phyloP scores from a whole-genome alignment of 75 land plant genomes.

The Ceratopteris richardii region DNA sequence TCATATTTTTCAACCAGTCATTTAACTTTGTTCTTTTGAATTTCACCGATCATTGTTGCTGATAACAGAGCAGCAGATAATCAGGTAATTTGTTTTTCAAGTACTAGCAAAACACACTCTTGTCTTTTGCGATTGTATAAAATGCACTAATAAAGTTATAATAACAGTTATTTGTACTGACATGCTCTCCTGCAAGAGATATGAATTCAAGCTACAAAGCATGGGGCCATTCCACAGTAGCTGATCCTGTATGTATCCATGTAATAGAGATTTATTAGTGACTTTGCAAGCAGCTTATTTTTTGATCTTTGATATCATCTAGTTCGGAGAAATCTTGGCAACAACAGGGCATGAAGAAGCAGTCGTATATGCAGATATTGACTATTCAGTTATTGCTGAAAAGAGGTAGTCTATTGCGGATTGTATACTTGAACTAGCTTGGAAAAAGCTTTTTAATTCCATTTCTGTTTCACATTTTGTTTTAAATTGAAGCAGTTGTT shows the following conservation, averaged over 20 bases:
- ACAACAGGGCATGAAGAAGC: constrained; percentile 84
- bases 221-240: constrained; percentile 96
- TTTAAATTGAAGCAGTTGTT: too few relatives aligned
- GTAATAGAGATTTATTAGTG: neutral
- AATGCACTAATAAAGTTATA: neutral
- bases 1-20: neutral
- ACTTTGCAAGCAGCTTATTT: neutral
- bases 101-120: too few relatives aligned
- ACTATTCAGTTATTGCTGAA: constrained; percentile 58
- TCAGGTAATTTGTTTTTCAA: constrained; percentile 63
- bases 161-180: constrained; percentile 75
- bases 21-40: neutral
- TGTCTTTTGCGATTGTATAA: neutral
- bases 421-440: neutral
- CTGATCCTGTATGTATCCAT: constrained; percentile 71
- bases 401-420: constrained; percentile 41
- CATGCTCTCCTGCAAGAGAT: constrained; percentile 96
- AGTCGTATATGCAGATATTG: constrained; percentile 71
- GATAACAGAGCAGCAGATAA: constrained; percentile 92
- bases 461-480: too few relatives aligned
- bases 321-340: constrained; percentile 94
- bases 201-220: constrained; percentile 64
- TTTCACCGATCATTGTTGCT: too few relatives aligned
- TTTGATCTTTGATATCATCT: constrained; percentile 3
- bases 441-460: too few relatives aligned